Evolutionary conservation across 106 monocot genomes (phyloP), one percentile per base, ranked within the genome.

Genomic region (Platanthera guangdongensis): DNA sequence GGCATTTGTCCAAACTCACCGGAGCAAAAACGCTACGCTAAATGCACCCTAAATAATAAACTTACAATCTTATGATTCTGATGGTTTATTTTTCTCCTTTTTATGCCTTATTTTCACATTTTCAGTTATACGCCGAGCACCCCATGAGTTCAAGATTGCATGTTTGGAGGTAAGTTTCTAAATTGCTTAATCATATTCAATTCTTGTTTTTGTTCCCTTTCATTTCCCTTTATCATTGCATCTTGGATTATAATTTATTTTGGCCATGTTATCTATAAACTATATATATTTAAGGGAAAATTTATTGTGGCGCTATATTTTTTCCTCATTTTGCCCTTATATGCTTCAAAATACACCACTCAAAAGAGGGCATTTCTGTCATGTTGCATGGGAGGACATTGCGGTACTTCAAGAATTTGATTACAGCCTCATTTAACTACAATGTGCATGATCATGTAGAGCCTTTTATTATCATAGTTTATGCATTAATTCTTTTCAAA

Each of bases 61-160:
- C 9, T 30, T 30, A 65, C 10, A 65, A 65, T 21, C 8, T 60
- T 13, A 14, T 63, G 62, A 25, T 25, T 21, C 62, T 63, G 18
- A 63, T 63, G 21, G 62, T 15, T 63, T 18, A 18, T 65, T 72
- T 50, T 51, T 72, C 1, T 51, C 15, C 14, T 75, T 25, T 75
- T 54, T 39, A 39, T 73, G 30, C 16, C 50, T 21, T 30, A 11
- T 67, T 60, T 77, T 76, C 19, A 78, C 77, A 45, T 49, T 69
- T 70, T 57, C 93, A 97, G 93, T 97, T 75, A 85, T 97, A 71
- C 84, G 91, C 22, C 87, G 93, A 75, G 89, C 96, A 75, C 96
- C 96, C 71, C 96, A 97, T 82, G 96, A 97, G 76, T 97, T 97
- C 84, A 97, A 97, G 81, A 97, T 97, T 83, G 93, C 93, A 72